Percentiles rank a stretch among this genome's conserved stretches.
These are phyloP conservation scores for Pouteria campechiana DNA, from an alignment of 179 eudicot species.

Conservation along the genomic window DNA sequence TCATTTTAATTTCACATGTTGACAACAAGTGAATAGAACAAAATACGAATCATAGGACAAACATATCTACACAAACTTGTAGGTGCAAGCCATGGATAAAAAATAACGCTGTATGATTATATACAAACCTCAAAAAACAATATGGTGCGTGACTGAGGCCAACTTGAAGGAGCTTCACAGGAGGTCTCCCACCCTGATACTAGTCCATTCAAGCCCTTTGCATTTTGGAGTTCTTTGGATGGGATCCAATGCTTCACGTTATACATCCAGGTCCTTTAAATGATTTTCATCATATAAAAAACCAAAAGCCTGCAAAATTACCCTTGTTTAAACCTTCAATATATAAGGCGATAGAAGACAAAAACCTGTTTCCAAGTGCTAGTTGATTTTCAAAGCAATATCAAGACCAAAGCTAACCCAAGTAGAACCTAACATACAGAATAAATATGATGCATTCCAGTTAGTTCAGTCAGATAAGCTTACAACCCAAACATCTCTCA, in stretches of 20 bases:
- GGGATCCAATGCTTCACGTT: constrained; percentile 99
- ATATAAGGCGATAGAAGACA: not conserved
- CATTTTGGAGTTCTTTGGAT: constrained; percentile 91
- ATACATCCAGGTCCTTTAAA: constrained; percentile 4
- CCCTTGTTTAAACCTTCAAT: not conserved
- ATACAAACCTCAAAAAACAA: constrained; percentile 39
- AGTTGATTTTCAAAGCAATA: not conserved
- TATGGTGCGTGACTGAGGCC: constrained; percentile 49
- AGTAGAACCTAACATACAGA: not conserved
- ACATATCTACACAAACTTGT: no score
- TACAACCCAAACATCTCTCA: no score
- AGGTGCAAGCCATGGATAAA: no score
- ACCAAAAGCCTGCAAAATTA: constrained; percentile 5
- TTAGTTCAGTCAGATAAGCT: no score
- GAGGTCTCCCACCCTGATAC: constrained; percentile 99
- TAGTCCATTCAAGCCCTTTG: constrained; percentile 99
- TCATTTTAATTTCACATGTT: no score
- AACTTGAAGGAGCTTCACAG: constrained; percentile 99
- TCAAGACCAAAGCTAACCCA: not conserved
- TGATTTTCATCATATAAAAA: constrained; percentile 11
- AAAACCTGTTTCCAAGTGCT: not conserved
- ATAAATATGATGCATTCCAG: not conserved
- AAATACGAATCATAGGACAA: no score
- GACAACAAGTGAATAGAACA: no score
- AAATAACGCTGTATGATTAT: no score